Conservation (phyloP, 164 flowering plant species). For the Aristolochia contorta region DNA sequence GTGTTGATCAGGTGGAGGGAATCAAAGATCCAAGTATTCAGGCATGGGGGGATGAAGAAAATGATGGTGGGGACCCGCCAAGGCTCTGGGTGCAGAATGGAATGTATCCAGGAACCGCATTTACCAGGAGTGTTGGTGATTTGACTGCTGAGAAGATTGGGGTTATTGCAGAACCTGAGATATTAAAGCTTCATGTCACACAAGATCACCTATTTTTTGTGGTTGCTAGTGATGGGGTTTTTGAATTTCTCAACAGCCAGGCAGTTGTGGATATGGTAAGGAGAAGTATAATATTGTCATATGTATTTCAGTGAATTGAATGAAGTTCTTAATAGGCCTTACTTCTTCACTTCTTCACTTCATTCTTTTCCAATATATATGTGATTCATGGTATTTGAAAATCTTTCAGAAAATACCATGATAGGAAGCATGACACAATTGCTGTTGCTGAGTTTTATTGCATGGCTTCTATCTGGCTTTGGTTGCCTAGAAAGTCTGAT, state of each 20-base stretch:
- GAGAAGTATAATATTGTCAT: not conserved
- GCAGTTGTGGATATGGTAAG: slow-evolving; percentile 80
- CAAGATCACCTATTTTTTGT: slow-evolving; percentile 72
- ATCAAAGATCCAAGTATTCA: slow-evolving; percentile 72
- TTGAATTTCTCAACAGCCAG: slow-evolving; percentile 92
- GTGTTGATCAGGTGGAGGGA: slow-evolving; percentile 86
- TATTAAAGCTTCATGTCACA: slow-evolving; percentile 46
- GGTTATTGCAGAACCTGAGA: slow-evolving; percentile 83
- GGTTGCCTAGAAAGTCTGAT: too few species aligned
- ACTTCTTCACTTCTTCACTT: too few species aligned
- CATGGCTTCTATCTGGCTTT: too few species aligned
- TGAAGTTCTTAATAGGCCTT: too few species aligned
- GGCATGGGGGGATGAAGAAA: slow-evolving; percentile 87
- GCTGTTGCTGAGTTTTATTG: too few species aligned
- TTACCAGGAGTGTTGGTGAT: slow-evolving; percentile 93
- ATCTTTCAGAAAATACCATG: too few species aligned
- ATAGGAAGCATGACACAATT: too few species aligned
- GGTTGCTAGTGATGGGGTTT: slow-evolving; percentile 95
- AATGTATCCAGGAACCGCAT: slow-evolving; percentile 91
- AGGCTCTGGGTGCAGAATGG: slow-evolving; percentile 90
- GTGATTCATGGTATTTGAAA: too few species aligned
- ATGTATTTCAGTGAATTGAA: too few species aligned
- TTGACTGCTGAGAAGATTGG: slow-evolving; percentile 80
- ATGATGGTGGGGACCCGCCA: slow-evolving; percentile 80
- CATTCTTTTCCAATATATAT: too few species aligned